phyloP scores from a whole-genome alignment of 768 basidiomycete species.

The Calocybe indica region DNA sequence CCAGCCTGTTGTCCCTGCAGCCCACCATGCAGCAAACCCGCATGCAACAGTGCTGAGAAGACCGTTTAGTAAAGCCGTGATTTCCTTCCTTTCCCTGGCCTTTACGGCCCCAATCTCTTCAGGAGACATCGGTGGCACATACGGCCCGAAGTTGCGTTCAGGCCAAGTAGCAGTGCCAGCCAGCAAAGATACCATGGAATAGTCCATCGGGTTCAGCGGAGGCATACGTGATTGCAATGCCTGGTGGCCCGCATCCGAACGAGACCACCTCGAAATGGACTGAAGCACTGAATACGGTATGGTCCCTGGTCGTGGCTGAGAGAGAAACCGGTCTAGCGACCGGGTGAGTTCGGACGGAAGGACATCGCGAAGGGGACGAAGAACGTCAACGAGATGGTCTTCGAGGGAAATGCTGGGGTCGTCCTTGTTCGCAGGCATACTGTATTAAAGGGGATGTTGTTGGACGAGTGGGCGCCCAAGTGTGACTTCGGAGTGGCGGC shows the following conservation, averaged over 20 bases:
- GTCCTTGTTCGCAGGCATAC: conserved; percentile 15
- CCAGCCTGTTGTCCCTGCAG: conserved; percentile 57
- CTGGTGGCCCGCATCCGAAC: conserved; percentile 39
- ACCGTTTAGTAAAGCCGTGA: conserved; percentile 67
- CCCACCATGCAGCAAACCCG: conserved; percentile 71
- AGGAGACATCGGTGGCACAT: conserved; percentile 38
- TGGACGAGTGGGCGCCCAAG: not conserved
- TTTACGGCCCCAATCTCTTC: conserved; percentile 41
- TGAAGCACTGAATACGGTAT: conserved; percentile 60
- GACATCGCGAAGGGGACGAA: conserved; percentile 38
- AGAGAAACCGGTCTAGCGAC: conserved; percentile 35
- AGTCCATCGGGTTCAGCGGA: conserved; percentile 45
- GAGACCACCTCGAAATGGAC: conserved; percentile 64
- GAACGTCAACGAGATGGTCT: conserved; percentile 46
- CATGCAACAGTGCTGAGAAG: conserved; percentile 63
- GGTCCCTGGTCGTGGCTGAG: conserved; percentile 28
- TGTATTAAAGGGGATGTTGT: conserved; percentile 8
- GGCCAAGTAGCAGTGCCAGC: conserved; percentile 79
- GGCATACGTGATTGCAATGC: conserved; percentile 31
- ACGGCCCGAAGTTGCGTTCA: conserved; percentile 58
- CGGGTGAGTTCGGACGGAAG: conserved; percentile 39
- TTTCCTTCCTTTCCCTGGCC: conserved; percentile 53
- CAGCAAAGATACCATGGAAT: conserved; percentile 68
- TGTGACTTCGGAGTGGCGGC: not conserved
- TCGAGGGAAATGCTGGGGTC: conserved; percentile 65